Conservation (phyloP, 257 asterid genomes). For the Henckelia pumila region DNA sequence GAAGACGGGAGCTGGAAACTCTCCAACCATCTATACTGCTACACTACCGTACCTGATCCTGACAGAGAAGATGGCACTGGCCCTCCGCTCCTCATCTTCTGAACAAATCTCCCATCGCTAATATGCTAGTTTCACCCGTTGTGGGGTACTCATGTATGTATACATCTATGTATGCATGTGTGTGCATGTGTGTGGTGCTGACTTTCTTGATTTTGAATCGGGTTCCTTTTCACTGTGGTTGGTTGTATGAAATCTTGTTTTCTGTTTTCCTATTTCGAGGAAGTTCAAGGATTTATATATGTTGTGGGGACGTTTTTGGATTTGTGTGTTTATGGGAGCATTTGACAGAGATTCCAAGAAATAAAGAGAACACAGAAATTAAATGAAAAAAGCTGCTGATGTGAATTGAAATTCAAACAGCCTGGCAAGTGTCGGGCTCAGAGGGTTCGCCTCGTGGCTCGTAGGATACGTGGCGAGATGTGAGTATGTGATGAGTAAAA, state of each 20-base stretch:
- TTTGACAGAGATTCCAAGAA: no score
- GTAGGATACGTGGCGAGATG: no score
- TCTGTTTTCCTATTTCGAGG: no score
- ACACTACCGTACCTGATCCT: constrained; percentile 64
- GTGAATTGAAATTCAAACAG: no score
- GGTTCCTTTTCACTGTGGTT: background rate
- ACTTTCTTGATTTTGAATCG: background rate
- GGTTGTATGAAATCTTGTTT: background rate
- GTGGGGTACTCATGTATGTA: background rate
- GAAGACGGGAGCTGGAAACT: constrained; percentile 82
- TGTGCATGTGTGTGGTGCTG: background rate
- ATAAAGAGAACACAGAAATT: background rate
- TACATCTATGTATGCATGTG: no score
- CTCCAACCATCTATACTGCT: constrained; percentile 45
- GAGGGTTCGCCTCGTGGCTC: background rate
- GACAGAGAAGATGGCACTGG: constrained; percentile 52
- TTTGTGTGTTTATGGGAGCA: no score
- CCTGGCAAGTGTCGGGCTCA: background rate
- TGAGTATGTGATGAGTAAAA: no score
- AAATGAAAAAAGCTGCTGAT: no score
- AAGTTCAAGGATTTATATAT: no score
- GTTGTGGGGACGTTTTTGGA: background rate
- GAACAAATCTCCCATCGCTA: background rate
- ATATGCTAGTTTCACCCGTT: background rate
- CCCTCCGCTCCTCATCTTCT: constrained; percentile 35